Evolutionary conservation across 1,284 basidiomycete species (phyloP).

Genomic region (Sparassis latifolia): DNA sequence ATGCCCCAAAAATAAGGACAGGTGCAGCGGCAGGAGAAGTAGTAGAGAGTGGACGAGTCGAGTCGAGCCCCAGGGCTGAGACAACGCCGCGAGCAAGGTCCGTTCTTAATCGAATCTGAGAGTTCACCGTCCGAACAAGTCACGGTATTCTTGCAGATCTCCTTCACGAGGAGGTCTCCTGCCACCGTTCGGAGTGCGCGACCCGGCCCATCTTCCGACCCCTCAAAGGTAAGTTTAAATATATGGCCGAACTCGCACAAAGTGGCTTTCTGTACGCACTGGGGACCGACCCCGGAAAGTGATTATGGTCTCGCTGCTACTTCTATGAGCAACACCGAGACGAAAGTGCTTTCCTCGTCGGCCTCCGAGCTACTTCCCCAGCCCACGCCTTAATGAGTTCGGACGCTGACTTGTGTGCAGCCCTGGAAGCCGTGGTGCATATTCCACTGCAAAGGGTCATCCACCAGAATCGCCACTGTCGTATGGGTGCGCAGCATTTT

Average conservation of each 20-base stretch:
- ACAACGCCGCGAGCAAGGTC: constrained; percentile 4
- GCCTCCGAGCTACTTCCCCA: too few relatives aligned
- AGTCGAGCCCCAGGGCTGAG: not conserved
- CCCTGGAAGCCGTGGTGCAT: constrained; percentile 42
- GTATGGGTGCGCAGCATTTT: constrained; percentile 29
- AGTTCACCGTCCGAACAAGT: too few relatives aligned
- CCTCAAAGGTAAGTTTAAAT: constrained; percentile 46
- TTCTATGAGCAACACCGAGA: too few relatives aligned
- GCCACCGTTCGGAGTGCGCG: constrained; percentile 16
- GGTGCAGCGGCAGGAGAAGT: constrained; percentile 3
- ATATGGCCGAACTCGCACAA: too few relatives aligned
- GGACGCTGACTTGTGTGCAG: constrained; percentile 22
- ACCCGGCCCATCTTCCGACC: constrained; percentile 47
- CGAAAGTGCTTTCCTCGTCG: too few relatives aligned
- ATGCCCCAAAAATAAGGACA: not conserved
- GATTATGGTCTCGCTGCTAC: too few relatives aligned
- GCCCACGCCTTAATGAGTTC: too few relatives aligned
- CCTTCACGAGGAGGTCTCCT: constrained; percentile 4
- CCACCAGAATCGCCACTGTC: constrained; percentile 35
- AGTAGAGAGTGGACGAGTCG: constrained; percentile 1
- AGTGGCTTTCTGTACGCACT: too few relatives aligned
- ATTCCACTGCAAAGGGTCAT: constrained; percentile 26
- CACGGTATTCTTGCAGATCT: not conserved
- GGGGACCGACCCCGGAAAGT: too few relatives aligned
- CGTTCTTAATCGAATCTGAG: not conserved